A percentile compares a stretch with the other conserved stretches of the same genome.
phyloP scores from a whole-genome alignment of 805 yeast species.

The Saturnispora besseyi region DNA sequence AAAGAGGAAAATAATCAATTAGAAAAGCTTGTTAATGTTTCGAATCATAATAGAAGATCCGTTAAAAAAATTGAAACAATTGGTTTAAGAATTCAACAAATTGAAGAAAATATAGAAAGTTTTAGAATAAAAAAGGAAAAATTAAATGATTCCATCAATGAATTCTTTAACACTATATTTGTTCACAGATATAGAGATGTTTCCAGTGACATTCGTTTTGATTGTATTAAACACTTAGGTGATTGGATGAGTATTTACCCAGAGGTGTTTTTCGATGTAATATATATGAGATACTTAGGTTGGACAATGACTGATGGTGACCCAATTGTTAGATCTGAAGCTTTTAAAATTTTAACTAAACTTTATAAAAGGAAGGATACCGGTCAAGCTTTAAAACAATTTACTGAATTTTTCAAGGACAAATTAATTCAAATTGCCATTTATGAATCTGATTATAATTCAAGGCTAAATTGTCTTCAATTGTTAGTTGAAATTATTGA shows the following conservation, averaged over 20 bases:
- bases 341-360: conserved; percentile 43
- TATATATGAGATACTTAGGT: conserved; percentile 69
- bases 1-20: conserved; percentile 19
- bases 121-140: conserved; percentile 43
- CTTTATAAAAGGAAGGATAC: conserved; percentile 36
- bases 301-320: conserved; percentile 76
- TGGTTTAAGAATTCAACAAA: conserved; percentile 37
- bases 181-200: conserved; percentile 74
- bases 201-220: conserved; percentile 61
- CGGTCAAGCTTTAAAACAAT: conserved; percentile 63
- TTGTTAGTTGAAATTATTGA: conserved; percentile 48
- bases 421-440: conserved; percentile 58
- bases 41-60: conserved; percentile 22
- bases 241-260: conserved; percentile 66
- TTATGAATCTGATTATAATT: conserved; percentile 46
- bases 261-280: conserved; percentile 58
- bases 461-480: conserved; percentile 41
- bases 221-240: conserved; percentile 56
- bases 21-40: conserved; percentile 7
- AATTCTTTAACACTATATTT: conserved; percentile 58
- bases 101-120: conserved; percentile 34
- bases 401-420: conserved; percentile 62
- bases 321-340: conserved; percentile 54
- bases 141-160: conserved; percentile 49
- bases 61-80: conserved; percentile 25